These are phyloP conservation scores for Zymoseptoria passerinii DNA, from an alignment of 2,329 filamentous ascomycete genomes.

Conservation along the genomic window DNA sequence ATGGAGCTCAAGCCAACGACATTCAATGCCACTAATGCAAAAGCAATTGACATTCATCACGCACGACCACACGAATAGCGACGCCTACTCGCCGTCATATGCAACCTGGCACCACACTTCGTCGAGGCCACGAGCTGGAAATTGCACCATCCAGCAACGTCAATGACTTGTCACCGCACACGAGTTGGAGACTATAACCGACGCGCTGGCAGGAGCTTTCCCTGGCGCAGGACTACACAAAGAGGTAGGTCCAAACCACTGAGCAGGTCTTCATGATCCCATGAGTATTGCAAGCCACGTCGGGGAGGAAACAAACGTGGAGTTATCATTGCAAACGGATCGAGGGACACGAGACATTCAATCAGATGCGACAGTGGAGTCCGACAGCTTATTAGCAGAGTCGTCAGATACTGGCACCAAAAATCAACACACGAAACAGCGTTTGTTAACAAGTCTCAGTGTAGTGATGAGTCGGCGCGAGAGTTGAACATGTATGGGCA, in stretches of 20 bases:
- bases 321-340: not conserved
- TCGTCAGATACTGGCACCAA: not conserved
- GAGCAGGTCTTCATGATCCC: not conserved
- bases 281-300: not conserved
- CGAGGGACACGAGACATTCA: not conserved
- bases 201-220: too few species aligned
- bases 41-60: not conserved
- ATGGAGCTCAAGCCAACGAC: not conserved
- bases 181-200: constrained; percentile 36
- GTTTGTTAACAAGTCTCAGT: not conserved
- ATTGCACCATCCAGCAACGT: constrained; percentile 76
- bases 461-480: not conserved
- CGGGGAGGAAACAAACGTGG: not conserved
- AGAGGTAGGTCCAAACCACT: not conserved
- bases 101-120: constrained; percentile 83
- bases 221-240: not conserved
- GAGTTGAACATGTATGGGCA: not conserved
- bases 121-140: constrained; percentile 82
- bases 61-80: constrained; percentile 41
- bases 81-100: constrained; percentile 57
- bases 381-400: not conserved
- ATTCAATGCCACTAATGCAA: not conserved
- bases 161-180: constrained; percentile 85
- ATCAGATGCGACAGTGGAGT: too few species aligned
- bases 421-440: not conserved